Conservation (phyloP, 139 green algal species). For the Closterium sp. region DNA sequence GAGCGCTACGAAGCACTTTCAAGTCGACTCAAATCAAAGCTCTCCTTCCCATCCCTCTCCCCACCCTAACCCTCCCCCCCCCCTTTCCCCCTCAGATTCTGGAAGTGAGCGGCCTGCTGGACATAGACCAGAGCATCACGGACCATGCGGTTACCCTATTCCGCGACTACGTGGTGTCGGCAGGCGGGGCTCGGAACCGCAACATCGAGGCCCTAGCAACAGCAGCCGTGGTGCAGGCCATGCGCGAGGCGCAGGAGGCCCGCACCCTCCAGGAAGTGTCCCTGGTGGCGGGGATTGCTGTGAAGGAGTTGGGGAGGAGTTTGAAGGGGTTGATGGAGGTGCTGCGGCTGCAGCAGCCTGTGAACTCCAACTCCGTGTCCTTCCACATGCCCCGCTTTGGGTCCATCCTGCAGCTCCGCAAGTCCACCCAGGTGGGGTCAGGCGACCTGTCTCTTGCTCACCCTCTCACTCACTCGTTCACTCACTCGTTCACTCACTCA, state of each 20-base stretch:
- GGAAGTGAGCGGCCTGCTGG: neutral
- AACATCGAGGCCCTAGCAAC: constrained; percentile 24
- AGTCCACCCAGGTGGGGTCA: neutral
- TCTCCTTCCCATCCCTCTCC: too few species aligned
- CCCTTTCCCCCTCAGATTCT: neutral
- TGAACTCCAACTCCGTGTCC: constrained; percentile 14
- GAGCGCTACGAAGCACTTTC: neutral
- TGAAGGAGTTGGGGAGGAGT: constrained; percentile 15
- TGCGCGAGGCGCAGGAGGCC: constrained; percentile 25
- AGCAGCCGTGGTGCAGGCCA: constrained; percentile 36
- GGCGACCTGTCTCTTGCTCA: too few species aligned
- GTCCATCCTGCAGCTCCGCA: constrained; percentile 24
- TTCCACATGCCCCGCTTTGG: constrained; percentile 11
- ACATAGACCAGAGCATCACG: neutral
- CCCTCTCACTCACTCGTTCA: neutral
- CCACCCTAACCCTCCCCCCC: neutral
- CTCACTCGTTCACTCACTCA: too few species aligned
- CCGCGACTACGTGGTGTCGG: neutral
- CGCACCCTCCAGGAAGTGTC: constrained; percentile 24
- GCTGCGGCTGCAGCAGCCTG: constrained; percentile 7
- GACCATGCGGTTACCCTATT: neutral
- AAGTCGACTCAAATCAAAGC: too few species aligned
- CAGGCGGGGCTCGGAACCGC: neutral
- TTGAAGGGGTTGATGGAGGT: constrained; percentile 2
- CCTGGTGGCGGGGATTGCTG: neutral